Evolutionary conservation across 129 eudicot genomes (phyloP).

Genomic region (Artemisia argyi): DNA sequence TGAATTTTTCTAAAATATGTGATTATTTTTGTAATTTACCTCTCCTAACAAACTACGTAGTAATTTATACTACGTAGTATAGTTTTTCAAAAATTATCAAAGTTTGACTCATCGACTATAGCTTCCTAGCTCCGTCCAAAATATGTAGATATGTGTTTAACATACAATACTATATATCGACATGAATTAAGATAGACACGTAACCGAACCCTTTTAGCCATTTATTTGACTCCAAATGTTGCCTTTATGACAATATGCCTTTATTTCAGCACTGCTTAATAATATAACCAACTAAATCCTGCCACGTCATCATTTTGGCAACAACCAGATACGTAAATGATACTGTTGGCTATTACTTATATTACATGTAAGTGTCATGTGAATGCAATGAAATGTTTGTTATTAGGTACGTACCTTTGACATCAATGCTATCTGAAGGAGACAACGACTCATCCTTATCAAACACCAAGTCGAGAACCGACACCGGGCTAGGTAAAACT

Average conservation of each 20-base stretch:
- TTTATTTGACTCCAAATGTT: background rate
- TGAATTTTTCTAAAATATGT: too few relatives aligned
- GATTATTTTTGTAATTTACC: too few relatives aligned
- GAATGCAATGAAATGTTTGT: constrained; percentile 31
- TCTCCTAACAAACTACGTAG: too few relatives aligned
- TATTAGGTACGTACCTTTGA: constrained; percentile 54
- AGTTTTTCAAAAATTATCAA: too few relatives aligned
- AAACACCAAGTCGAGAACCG: constrained; percentile 87
- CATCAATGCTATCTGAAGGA: constrained; percentile 77
- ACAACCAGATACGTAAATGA: constrained; percentile 1
- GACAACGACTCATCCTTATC: constrained; percentile 78
- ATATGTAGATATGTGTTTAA: too few relatives aligned
- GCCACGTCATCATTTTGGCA: constrained; percentile 19
- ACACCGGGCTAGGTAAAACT: constrained; percentile 81
- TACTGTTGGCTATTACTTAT: constrained; percentile 1
- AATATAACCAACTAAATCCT: constrained; percentile 3
- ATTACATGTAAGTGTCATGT: constrained; percentile 36
- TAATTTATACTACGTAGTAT: too few relatives aligned
- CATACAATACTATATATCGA: too few relatives aligned
- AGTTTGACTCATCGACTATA: too few relatives aligned
- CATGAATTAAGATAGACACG: background rate
- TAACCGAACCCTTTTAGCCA: background rate
- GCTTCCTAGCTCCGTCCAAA: too few relatives aligned
- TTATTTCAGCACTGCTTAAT: constrained; percentile 3
- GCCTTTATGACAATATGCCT: background rate